Evolutionary conservation across 345 rosid species (phyloP), one percentile per base, ranked within the genome.

Genomic region (Cochlearia excelsa): DNA sequence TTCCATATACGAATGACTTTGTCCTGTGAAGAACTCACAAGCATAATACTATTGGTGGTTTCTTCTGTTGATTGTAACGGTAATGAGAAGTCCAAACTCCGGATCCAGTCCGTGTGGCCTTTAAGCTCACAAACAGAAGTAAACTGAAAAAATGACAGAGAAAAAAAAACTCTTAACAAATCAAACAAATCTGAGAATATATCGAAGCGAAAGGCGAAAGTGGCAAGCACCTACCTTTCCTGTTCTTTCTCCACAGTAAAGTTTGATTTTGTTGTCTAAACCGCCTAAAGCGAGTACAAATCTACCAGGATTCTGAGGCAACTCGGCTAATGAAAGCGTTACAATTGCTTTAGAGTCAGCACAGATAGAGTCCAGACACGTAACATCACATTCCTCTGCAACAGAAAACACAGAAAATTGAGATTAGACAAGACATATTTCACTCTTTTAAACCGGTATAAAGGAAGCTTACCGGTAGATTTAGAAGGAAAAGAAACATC

Each of bases 21-120:
- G 82, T 89, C 97, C 72, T 93, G 97, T 49, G 99, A 87, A 40
- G 95, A 85, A 74, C 99, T 93, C 62, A 89, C 99, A 30, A 93
- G 94, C 54, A 88, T 70, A 52, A 88, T 57, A 79, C 81, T 65
- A 54, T 72, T 49, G 61, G 65, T 38, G 34, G 60, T 64, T 78
- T 73, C 79, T 40, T 71, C 79, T 37, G 63, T 51, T 4, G 66
- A 53, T 46, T 63, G 59, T 61, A 79, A 43, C 9, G 85, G 97
- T 64, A 87, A 64, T 9, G 99, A 87, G 95, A 93, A 89, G 80
- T 93, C 96, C 78, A 93, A 78, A 78, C 96, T 85, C 57, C 95
- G 76, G 53, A 93, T 84, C 99, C 99, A 87, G 74, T 93, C 95
- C 0, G 85, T 80, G 81, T 87, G 99, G 66, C 90, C 99, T 81